Evolutionary conservation across 2,329 filamentous ascomycete genomes (phyloP).

Genomic region (Leptographium flavum): DNA sequence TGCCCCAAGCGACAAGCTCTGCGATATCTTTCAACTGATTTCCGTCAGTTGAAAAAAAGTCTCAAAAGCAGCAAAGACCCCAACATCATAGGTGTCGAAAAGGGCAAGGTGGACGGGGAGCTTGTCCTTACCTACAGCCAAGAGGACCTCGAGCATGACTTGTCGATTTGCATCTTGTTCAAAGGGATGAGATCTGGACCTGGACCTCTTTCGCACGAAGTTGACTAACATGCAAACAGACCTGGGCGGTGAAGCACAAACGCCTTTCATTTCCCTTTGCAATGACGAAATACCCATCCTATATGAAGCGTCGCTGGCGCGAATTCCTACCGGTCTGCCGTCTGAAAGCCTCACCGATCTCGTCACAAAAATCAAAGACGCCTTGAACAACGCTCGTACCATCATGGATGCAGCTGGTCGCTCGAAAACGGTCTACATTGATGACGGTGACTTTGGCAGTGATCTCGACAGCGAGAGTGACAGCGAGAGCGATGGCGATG

Average conservation of each 20-base stretch:
- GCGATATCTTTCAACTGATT: background rate
- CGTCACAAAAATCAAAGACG: too few relatives aligned
- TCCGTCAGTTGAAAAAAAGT: background rate
- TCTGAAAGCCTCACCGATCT: too few relatives aligned
- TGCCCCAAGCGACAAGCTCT: background rate
- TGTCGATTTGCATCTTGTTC: background rate
- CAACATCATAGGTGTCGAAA: background rate
- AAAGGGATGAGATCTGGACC: background rate
- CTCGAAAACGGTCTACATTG: background rate
- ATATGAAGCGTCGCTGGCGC: too few relatives aligned
- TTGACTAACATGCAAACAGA: too few relatives aligned
- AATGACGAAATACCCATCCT: too few relatives aligned
- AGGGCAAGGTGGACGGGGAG: background rate
- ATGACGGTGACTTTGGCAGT: background rate
- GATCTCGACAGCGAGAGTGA: background rate
- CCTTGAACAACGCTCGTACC: too few relatives aligned
- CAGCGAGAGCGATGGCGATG: slow-evolving; percentile 10
- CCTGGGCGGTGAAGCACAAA: too few relatives aligned
- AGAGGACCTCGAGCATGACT: background rate
- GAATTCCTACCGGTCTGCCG: too few relatives aligned
- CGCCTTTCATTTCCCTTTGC: too few relatives aligned
- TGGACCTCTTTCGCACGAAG: background rate
- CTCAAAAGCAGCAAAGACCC: background rate
- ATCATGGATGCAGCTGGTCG: too few relatives aligned
- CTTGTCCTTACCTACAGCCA: background rate